phyloP scores from a whole-genome alignment of 2,329 filamentous ascomycete genomes.

The Truncatella angustata region DNA sequence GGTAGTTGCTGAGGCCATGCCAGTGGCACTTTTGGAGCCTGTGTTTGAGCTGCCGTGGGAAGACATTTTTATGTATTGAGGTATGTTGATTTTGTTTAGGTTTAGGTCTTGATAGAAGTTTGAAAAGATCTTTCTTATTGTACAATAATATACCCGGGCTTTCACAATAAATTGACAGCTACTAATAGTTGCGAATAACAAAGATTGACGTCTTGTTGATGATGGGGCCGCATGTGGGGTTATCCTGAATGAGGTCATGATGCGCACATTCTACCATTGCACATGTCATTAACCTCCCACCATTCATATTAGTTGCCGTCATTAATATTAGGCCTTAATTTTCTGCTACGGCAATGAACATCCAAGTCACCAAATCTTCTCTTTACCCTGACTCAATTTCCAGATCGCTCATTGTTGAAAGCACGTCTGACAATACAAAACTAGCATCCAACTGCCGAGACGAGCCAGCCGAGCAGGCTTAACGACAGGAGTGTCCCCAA shows the following conservation, averaged over 20 bases:
- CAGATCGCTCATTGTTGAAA: no score
- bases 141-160: no score
- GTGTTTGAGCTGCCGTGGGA: constrained; percentile 29
- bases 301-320: neutral
- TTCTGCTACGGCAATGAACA: neutral
- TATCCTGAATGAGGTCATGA: constrained; percentile 8
- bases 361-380: neutral
- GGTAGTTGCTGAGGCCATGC: constrained; percentile 24
- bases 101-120: neutral
- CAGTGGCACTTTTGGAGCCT: constrained; percentile 25
- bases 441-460: no score
- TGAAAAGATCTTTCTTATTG: no score
- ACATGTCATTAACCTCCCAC: constrained; percentile 4
- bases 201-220: no score
- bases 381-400: no score
- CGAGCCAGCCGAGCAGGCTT: no score
- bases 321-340: neutral
- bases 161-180: no score
- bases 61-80: constrained; percentile 28
- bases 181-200: no score
- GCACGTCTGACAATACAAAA: no score
- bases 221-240: neutral
- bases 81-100: neutral
- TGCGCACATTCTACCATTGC: constrained; percentile 4
- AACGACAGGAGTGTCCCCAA: no score